Percentiles rank a stretch among this genome's conserved stretches.
phyloP scores from a whole-genome alignment of 177 flowering plant species.

The Vitis hybrid region DNA sequence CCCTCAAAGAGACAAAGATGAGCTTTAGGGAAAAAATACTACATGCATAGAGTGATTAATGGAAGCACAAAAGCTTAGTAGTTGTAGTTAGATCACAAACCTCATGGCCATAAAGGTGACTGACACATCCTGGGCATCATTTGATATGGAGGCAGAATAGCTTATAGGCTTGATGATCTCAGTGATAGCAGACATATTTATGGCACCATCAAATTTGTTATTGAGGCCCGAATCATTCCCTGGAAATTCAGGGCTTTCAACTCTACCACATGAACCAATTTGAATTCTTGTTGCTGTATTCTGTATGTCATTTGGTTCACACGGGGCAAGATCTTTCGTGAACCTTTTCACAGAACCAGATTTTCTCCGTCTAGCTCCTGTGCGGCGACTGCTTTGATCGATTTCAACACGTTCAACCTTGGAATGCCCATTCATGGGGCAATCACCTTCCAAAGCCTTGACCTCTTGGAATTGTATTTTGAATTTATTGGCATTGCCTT shows the following conservation, averaged over 20 bases:
- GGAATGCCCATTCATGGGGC: slow-evolving; percentile 14
- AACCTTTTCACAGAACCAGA: slow-evolving; percentile 84
- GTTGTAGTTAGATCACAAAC: slow-evolving; percentile 36
- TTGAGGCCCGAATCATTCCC: slow-evolving; percentile 27
- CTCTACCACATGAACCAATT: slow-evolving; percentile 14
- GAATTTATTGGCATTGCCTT: slow-evolving; percentile 22
- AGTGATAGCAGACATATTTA: slow-evolving; percentile 34
- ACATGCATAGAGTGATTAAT: background rate
- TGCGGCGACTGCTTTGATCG: slow-evolving; percentile 22
- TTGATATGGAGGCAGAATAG: slow-evolving; percentile 52
- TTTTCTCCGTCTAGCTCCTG: slow-evolving; percentile 68
- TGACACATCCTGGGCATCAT: slow-evolving; percentile 61
- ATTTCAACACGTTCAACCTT: slow-evolving; percentile 15
- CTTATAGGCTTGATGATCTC: slow-evolving; percentile 74
- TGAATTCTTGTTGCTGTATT: slow-evolving; percentile 19
- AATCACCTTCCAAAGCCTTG: slow-evolving; percentile 24
- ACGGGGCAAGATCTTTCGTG: slow-evolving; percentile 40
- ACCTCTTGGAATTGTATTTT: slow-evolving; percentile 33
- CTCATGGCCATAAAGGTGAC: slow-evolving; percentile 74
- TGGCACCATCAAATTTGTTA: slow-evolving; percentile 28
- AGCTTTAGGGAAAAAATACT: background rate
- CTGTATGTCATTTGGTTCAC: slow-evolving; percentile 20
- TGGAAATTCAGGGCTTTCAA: slow-evolving; percentile 24
- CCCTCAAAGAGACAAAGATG: background rate
- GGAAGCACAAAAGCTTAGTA: background rate